These are phyloP conservation scores for Eucalyptus victrix DNA, from an alignment of 345 rosid genomes.

Conservation along the genomic window DNA sequence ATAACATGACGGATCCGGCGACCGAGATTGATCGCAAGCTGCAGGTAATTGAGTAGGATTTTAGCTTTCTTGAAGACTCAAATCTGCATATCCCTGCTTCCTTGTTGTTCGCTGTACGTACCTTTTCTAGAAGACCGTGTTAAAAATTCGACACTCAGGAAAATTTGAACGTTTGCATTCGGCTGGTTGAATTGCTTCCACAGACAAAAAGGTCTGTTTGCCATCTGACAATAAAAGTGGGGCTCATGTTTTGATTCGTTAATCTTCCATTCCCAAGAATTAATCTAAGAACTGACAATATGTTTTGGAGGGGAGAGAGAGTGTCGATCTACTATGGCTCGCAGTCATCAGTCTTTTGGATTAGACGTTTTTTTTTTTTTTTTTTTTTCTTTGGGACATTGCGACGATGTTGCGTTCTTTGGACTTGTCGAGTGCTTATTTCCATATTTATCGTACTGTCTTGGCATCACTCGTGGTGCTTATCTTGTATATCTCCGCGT, in stretches of 20 bases:
- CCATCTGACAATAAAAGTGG: not conserved
- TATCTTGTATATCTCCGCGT: not conserved
- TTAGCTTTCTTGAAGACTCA: not conserved
- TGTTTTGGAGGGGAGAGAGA: not conserved
- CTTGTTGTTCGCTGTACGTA: not conserved
- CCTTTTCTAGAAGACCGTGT: not conserved
- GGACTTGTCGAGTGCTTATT: not conserved
- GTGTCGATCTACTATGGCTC: not conserved
- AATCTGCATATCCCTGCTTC: not conserved
- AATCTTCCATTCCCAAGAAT: not conserved
- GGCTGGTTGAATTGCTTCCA: not conserved
- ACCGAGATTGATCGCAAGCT: constrained; percentile 74
- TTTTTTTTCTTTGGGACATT: not conserved
- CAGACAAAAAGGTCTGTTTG: not conserved
- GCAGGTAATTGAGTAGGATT: constrained; percentile 43
- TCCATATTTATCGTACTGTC: not conserved
- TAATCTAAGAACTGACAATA: not conserved
- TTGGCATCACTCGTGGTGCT: not conserved
- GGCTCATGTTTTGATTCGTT: not conserved
- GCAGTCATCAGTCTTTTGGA: not conserved
- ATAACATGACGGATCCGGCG: constrained; percentile 88
- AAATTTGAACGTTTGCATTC: not conserved
- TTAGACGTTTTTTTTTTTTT: not conserved
- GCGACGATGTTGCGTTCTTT: not conserved
- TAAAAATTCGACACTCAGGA: not conserved